A percentile compares a stretch with the other conserved stretches of the same genome.
Evolutionary conservation across 352 stramenopile species (phyloP).

Genomic region (Globisporangium cederbergense): DNA sequence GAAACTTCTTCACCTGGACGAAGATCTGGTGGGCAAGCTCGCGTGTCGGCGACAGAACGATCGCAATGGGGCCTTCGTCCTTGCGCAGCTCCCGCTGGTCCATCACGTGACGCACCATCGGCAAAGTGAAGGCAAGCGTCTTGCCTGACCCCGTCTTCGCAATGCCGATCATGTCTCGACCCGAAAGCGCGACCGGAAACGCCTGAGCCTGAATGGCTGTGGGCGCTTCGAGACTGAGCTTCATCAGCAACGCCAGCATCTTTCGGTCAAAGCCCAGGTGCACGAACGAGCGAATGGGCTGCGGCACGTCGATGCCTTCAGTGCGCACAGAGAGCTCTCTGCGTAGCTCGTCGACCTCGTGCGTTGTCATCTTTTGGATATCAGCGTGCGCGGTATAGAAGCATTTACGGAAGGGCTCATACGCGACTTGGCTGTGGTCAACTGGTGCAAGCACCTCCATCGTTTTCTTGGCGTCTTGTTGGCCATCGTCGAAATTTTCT

Average conservation of each 20-base stretch:
- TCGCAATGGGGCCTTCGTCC: conserved; percentile 73
- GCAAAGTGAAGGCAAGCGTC: conserved; percentile 96
- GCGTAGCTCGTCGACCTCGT: conserved; percentile 38
- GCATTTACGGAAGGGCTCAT: conserved; percentile 78
- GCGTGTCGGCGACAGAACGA: conserved; percentile 76
- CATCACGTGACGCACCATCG: conserved; percentile 90
- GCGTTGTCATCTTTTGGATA: conserved; percentile 26
- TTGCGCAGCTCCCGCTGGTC: conserved; percentile 75
- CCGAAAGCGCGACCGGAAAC: conserved; percentile 76
- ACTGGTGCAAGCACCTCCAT: conserved; percentile 78
- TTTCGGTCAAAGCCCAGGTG: conserved; percentile 65
- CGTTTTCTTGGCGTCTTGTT: conserved; percentile 43
- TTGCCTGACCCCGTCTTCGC: conserved; percentile 97
- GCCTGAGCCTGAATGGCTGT: conserved; percentile 81
- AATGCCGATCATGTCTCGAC: conserved; percentile 80
- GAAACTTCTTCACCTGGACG: conserved; percentile 80
- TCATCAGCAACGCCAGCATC: conserved; percentile 66
- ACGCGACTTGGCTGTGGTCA: conserved; percentile 63
- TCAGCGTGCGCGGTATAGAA: conserved; percentile 69
- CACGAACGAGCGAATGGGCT: conserved; percentile 77
- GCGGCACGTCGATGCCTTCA: conserved; percentile 41
- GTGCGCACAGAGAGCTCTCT: conserved; percentile 49
- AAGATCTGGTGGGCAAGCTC: conserved; percentile 88
- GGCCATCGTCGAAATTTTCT: conserved; percentile 21
- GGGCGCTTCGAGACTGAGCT: conserved; percentile 65